Conservation (phyloP, 495 filamentous ascomycete genomes). For the Cudoniella acicularis region DNA sequence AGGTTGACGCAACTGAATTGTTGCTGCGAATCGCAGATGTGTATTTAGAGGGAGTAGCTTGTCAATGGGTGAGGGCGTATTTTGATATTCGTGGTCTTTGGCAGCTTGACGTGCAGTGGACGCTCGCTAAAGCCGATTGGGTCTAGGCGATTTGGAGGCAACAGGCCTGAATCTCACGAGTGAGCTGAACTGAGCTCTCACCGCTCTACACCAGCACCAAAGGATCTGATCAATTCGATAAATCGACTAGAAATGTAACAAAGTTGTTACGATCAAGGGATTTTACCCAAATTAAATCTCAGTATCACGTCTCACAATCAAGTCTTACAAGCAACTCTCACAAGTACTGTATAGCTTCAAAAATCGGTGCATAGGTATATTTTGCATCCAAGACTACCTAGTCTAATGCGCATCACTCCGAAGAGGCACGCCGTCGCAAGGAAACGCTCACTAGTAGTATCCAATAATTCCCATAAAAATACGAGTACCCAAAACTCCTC, state of each 20-base stretch:
- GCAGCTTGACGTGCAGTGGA: slow-evolving; percentile 18
- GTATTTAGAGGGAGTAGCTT: neutral
- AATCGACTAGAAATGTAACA: no score
- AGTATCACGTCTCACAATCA: no score
- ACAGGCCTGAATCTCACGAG: neutral
- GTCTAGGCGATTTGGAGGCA: neutral
- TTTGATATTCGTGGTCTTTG: slow-evolving; percentile 23
- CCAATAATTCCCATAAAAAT: slow-evolving; percentile 12
- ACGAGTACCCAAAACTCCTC: slow-evolving; percentile 1
- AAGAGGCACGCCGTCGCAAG: neutral
- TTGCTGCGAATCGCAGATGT: neutral
- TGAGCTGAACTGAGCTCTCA: neutral
- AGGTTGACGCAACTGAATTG: neutral
- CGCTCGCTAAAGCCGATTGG: slow-evolving; percentile 1
- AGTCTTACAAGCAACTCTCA: no score
- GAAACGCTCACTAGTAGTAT: neutral
- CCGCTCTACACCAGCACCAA: neutral
- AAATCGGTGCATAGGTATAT: no score
- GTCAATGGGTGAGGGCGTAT: neutral
- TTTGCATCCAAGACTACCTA: neutral
- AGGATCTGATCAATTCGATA: no score
- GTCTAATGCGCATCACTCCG: neutral
- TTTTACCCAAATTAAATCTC: no score
- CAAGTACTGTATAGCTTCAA: no score
- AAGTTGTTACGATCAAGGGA: no score